Conservation (phyloP, 164 flowering plant species). For the Vitis labrusca region DNA sequence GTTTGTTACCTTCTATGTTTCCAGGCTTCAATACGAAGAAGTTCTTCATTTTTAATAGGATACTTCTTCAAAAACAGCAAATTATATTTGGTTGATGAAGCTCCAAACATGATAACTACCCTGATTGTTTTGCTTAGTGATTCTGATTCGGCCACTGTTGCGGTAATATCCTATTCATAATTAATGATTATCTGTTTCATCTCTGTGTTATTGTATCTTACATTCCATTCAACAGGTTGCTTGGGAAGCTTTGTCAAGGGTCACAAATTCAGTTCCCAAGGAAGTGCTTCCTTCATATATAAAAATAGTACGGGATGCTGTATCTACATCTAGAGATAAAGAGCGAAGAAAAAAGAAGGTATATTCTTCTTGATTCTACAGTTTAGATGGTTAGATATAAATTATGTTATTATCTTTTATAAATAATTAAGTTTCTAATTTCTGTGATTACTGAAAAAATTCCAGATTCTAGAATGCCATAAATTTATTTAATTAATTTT, state of each 20-base stretch:
- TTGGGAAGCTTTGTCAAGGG: conserved; percentile 95
- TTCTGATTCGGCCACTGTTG: conserved; percentile 78
- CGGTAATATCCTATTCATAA: conserved; percentile 37
- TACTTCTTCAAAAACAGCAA: conserved; percentile 92
- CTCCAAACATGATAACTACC: conserved; percentile 84
- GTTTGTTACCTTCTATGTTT: conserved; percentile 3
- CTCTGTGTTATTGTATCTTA: conserved; percentile 2
- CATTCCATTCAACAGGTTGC: conserved; percentile 53
- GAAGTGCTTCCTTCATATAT: conserved; percentile 90
- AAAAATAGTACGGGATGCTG: conserved; percentile 93
- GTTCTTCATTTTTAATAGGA: conserved; percentile 82
- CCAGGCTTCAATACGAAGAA: conserved; percentile 78
- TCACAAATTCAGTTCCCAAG: conserved; percentile 82
- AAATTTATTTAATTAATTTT: conserved; percentile 5
- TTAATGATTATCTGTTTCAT: not conserved
- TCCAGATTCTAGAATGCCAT: no score
- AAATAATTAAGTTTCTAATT: not conserved
- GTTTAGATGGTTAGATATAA: not conserved
- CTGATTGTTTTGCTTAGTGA: conserved; percentile 87
- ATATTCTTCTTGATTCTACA: not conserved
- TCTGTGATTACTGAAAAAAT: no score
- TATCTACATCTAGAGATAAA: conserved; percentile 88
- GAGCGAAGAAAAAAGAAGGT: conserved; percentile 93
- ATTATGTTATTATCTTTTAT: not conserved
- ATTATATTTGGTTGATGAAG: conserved; percentile 92